Evolutionary conservation across 1,139 yeast species (phyloP), one percentile per base, ranked within the genome.

Genomic region (Tardiomyces depauwii): DNA sequence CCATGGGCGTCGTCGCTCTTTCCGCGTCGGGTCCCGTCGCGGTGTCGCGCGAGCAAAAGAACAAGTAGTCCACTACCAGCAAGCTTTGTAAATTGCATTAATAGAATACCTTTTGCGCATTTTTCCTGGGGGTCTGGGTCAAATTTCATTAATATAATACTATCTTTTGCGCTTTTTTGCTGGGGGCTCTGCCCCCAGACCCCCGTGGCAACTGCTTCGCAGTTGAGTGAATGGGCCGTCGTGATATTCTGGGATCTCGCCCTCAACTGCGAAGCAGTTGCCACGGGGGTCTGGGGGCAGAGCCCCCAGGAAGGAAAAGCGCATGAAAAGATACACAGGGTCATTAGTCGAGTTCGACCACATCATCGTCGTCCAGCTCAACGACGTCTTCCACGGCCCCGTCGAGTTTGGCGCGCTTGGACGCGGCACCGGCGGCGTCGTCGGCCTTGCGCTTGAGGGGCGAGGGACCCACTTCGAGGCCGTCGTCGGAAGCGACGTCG

Each of bases 1-100:
- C 78, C 1, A 64, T 75, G 21, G 67, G 77, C 18, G 71, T 77
- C 1, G 45, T 70, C n/a, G 66, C 40, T 16, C 39, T 11, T 32
- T 4, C 16, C 36, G 16, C 36, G 10, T 14, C 36, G 36, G 18
- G 18, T 6, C 6, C 21, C n/a, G 18, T 13, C 16, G 11, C 43
- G 10, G 25, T 16, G 12, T 11, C 28, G n/a, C 28, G 19, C 13
- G 41, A 36, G 4, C 28, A 42, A 18, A 27, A 12, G 18, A 25
- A 43, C 39, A 14, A 39, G 39, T n/a, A 38, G 16, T 9, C 2
- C 18, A 13, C 14, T 19, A 6, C 10, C 23, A 28, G n/a, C 14
- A 42, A 14, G 12, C 28, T 18, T 18, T 42, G 11, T 32, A 13
- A 28, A 42, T 43, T 23, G 41, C 16, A 39, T 39, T 23, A 43